Conservation (phyloP, 2,329 filamentous ascomycete genomes). For the Hypocrella siamensis region DNA sequence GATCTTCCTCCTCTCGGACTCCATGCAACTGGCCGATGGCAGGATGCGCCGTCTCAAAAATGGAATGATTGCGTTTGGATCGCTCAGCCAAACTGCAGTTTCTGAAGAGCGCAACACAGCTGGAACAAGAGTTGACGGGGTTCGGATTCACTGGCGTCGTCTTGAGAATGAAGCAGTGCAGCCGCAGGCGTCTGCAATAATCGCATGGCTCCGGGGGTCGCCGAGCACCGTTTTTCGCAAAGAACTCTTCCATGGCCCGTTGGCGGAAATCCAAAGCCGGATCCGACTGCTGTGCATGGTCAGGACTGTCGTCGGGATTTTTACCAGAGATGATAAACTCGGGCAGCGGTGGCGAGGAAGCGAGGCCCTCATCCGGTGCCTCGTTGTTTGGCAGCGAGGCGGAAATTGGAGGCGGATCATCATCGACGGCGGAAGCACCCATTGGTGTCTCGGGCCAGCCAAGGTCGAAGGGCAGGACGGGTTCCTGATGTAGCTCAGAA, state of each 20-base stretch:
- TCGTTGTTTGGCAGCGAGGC: no score
- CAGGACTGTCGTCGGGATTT: background rate
- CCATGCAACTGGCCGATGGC: constrained; percentile 33
- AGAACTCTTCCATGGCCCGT: constrained; percentile 19
- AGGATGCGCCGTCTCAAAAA: constrained; percentile 29
- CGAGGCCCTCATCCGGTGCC: no score
- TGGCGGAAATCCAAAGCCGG: constrained; percentile 1
- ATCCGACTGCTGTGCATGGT: background rate
- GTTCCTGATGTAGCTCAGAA: no score
- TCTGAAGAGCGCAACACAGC: constrained; percentile 32
- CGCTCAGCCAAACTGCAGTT: constrained; percentile 30
- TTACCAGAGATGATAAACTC: no score
- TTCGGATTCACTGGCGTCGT: constrained; percentile 31
- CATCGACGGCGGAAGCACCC: no score
- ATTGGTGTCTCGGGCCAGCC: no score
- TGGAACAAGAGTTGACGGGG: constrained; percentile 29
- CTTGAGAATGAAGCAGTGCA: constrained; percentile 32
- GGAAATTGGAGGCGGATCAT: no score
- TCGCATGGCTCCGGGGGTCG: constrained; percentile 25
- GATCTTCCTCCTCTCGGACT: constrained; percentile 21
- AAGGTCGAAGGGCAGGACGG: no score
- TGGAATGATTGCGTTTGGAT: constrained; percentile 25
- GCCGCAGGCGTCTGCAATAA: constrained; percentile 25
- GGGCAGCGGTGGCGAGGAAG: no score
- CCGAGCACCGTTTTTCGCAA: constrained; percentile 23